Percentiles rank a stretch among this genome's conserved stretches.
These are phyloP conservation scores for Fusarium nodosum DNA, from an alignment of 2,329 filamentous ascomycete genomes.

Conservation along the genomic window DNA sequence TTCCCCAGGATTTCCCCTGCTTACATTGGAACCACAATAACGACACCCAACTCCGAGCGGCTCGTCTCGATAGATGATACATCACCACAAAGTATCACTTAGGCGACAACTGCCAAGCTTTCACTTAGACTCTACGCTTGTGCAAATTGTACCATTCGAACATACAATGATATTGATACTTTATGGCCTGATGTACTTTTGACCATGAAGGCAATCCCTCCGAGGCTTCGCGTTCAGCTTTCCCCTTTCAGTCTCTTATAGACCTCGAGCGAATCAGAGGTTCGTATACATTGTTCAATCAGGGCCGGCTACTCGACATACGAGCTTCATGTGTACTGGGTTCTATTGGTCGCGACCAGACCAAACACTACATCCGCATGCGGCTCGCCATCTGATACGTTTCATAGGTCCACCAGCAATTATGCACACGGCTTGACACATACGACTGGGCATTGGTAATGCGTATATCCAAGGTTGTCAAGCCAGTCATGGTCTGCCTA, in stretches of 20 bases:
- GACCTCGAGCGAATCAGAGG: constrained; percentile 16
- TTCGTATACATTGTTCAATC: constrained; percentile 23
- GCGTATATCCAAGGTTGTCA: constrained; percentile 9
- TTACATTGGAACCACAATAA: constrained; percentile 35
- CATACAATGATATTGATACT: neutral
- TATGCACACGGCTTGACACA: constrained; percentile 33
- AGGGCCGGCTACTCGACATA: constrained; percentile 9
- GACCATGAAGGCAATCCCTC: constrained; percentile 10
- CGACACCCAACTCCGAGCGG: constrained; percentile 5
- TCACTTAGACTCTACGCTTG: neutral
- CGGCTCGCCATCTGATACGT: constrained; percentile 43
- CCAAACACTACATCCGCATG: constrained; percentile 36
- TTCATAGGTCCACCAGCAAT: constrained; percentile 31
- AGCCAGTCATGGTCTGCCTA: constrained; percentile 2
- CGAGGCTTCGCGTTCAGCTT: constrained; percentile 7
- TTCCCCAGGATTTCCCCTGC: neutral
- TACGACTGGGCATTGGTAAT: constrained; percentile 6
- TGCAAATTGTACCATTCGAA: neutral
- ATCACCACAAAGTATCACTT: constrained; percentile 7
- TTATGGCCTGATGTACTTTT: constrained; percentile 3
- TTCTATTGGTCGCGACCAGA: constrained; percentile 32
- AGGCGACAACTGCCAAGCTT: constrained; percentile 3
- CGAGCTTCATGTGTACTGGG: constrained; percentile 16
- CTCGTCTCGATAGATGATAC: constrained; percentile 15
- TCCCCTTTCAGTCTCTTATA: constrained; percentile 11